Evolutionary conservation across 2,329 filamentous ascomycete genomes (phyloP), one percentile per base, ranked within the genome.

Genomic region (Dendrostoma leiphaemia): DNA sequence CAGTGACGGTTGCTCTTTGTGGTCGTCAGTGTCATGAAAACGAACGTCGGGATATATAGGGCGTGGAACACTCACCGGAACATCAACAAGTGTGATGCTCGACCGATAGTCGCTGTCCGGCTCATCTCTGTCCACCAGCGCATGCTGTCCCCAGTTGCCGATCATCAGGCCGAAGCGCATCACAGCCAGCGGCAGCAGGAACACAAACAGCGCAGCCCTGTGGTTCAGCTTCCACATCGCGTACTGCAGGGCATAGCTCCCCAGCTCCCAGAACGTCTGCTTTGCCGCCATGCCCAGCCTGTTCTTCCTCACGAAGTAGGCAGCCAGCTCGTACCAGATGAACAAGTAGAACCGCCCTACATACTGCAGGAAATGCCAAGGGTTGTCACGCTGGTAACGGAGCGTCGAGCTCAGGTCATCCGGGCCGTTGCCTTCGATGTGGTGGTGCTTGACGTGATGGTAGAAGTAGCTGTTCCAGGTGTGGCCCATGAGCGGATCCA

Each of bases 401-500:
- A 93, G 80, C 0, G 89, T 93, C 0, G 87, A 88, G 1, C 85
- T 90, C 0, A 91, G 76, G 64, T 93, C 89, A 44, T 86, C 79
- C 0, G 88, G 88, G 0, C 89, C 89, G 63, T 93, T 93, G 58
- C 84, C 67, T 70, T 92, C 89, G 52, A 92, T 84, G 61, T 93
- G 89, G 65, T 93, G 89, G 65, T 91, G 88, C 74, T 93, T 93
- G 65, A 92, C 88, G 64, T 93, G 89, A 65, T 93, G 89, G 48
- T 91, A 92, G 67, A 81, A 93, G 71, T 93, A 93, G 2, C 85
- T 86, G 71, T 93, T 90, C 88, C 88, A 91, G 0, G 89, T 91
- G 64, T 93, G 89, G 10, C 89, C 89, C 81, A 91, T 88, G 53
- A 93, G 70, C 0, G 89, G 89, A 61, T 91, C 87, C 10, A 83